Evolutionary conservation across 495 filamentous ascomycete species (phyloP), one percentile per base, ranked within the genome.

Genomic region (Penicillium tannophilum): DNA sequence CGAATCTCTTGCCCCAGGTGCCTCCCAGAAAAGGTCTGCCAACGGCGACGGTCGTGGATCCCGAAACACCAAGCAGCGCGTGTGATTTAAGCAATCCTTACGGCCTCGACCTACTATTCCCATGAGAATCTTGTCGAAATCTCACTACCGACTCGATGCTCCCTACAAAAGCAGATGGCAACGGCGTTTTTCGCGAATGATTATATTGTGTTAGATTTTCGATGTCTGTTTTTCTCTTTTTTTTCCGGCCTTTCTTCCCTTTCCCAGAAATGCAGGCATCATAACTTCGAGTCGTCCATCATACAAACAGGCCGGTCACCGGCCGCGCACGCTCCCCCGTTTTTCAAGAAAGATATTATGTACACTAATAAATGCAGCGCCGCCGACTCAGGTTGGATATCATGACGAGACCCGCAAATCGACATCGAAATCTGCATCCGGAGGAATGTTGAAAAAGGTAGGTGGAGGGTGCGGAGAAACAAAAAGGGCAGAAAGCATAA

Each of bases 221-320:
- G 61, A 59, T 64, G 62, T 65, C 49, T 68, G 61, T 61, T 68
- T 64, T 64, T 66, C 61, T 60, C 65, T 62, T 65, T 66, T 64
- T 60, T 69, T 64, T 64, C 66, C 60, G 59, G 60, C 49, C 64
- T 63, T 70, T 67, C 55, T 66, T 63, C 64, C 65, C 66, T 63
- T 69, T 66, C 63, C 66, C 61, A 66, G 68, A 71, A 59, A 72
- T 61, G 68, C 73, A 71, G 61, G 75, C 69, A 65, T 75, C 74
- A 75, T 75, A 73, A 72, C 69, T 71, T 68, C 67, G 65, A 44
- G 59, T 66, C 72, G 75, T 78, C 70, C 76, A 70, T 70, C 62
- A 66, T 68, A 70, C 65, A 68, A 67, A 62, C 51, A 35, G 35
- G 26, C 50, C 59, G 55, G 49, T 51, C 55, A 44, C 36, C 33